Evolutionary conservation across 257 asterid species (phyloP), one percentile per base, ranked within the genome.

Genomic region (Mentha longifolia): DNA sequence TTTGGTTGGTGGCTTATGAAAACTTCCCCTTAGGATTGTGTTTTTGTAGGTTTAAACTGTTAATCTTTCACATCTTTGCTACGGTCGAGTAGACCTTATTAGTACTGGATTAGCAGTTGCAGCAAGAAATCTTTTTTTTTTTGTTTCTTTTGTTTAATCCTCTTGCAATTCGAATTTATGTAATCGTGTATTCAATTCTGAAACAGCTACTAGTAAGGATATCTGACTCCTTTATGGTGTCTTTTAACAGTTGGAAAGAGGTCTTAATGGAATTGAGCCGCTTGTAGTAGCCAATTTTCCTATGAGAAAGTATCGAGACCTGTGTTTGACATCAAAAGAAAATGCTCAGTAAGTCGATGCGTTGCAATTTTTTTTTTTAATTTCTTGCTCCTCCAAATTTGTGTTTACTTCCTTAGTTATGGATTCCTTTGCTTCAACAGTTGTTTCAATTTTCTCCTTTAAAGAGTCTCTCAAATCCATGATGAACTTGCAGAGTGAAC

Each of bases 251-350:
- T 77, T 90, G 80, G 95, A 85, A 76, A 86, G 96, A 25, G 97
- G 95, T 58, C 78, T 83, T 62, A 87, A 86, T 71, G 96, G 98
- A 61, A 84, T 92, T 22, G 96, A 92, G 76, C 92, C 96, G 46
- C 69, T 83, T n/a, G 79, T 75, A 71, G 89, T 92, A n/a, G 81
- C 95, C 73, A 83, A 82, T 78, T 87, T 92, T 71, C 97, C 91
- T 0, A 79, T 82, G 22, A 85, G 81, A 81, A 90, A 85, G 79
- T 90, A 78, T 5, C 72, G 78, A 58, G 97, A 92, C 66, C 62
- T 83, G 51, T 85, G 85, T 77, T 77, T 84, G 68, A 65, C 88
- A 16, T 82, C 94, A 0, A 81, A 71, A 67, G 95, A 90, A 75
- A 87, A 82, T 80, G 78, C 86, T 72, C 97, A 82, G 98, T 92